Evolutionary conservation across 306 rosid species (phyloP).

Genomic region (Bauhinia variegata): DNA sequence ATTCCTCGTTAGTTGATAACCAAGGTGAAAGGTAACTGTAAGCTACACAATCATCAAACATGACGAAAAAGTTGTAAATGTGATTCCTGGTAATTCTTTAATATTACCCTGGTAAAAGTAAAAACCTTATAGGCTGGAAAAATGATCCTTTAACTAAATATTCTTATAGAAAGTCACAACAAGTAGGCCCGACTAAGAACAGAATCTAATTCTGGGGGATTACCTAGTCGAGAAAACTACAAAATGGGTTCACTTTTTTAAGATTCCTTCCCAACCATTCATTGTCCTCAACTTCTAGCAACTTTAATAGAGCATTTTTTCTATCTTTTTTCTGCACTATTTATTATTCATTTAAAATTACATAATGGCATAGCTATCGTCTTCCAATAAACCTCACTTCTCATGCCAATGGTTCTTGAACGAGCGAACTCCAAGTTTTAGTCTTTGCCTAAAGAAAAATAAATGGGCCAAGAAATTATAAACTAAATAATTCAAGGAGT

Average conservation of each 20-base stretch:
- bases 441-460: too few species aligned
- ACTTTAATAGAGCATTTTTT: not conserved
- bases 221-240: slow-evolving; percentile 13
- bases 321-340: not conserved
- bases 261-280: slow-evolving; percentile 37
- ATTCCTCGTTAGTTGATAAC: not conserved
- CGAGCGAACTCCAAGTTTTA: not conserved
- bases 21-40: slow-evolving; percentile 15
- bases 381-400: not conserved
- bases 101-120: too few species aligned
- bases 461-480: slow-evolving; percentile 10
- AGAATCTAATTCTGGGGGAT: slow-evolving; percentile 47
- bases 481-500: slow-evolving; percentile 20
- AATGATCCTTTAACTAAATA: slow-evolving; percentile 22
- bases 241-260: slow-evolving; percentile 33
- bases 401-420: not conserved
- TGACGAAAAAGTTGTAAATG: slow-evolving; percentile 12
- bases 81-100: not conserved
- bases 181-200: slow-evolving; percentile 30
- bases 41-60: slow-evolving; percentile 13
- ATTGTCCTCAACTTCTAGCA: slow-evolving; percentile 30
- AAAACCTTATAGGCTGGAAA: slow-evolving; percentile 20
- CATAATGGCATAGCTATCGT: not conserved
- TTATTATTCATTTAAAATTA: not conserved
- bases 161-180: slow-evolving; percentile 22